A percentile compares a stretch with the other conserved stretches of the same genome.
Evolutionary conservation across 164 flowering plant genomes (phyloP).

Genomic region (Saururus chinensis): DNA sequence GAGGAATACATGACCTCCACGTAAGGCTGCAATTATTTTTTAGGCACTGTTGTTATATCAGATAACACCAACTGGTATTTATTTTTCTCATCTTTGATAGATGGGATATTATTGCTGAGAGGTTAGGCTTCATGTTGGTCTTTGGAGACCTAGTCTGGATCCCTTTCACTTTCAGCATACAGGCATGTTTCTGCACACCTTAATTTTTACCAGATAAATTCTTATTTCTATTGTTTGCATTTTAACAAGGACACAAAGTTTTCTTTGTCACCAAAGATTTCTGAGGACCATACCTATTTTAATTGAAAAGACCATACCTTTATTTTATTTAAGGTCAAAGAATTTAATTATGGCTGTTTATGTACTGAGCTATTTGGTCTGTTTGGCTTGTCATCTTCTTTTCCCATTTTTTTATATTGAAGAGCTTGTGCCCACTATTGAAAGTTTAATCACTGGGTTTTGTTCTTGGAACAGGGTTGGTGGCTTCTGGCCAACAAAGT

Average conservation of each 20-base stretch:
- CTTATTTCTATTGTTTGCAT: background rate
- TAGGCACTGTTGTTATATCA: background rate
- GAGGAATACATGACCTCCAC: conserved; percentile 99
- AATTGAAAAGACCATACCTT: no score
- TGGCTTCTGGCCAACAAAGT: conserved; percentile 82
- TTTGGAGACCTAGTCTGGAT: conserved; percentile 99
- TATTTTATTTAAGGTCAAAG: no score
- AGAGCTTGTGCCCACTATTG: background rate
- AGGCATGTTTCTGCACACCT: conserved; percentile 33
- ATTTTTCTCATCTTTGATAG: conserved; percentile 26
- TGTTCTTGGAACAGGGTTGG: conserved; percentile 57
- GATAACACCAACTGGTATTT: background rate
- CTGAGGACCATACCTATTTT: no score
- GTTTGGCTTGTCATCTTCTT: background rate
- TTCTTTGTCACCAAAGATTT: background rate
- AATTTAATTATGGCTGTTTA: no score
- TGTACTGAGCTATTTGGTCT: no score
- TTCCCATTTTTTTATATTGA: background rate
- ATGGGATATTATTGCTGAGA: conserved; percentile 99
- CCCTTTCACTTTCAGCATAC: conserved; percentile 96
- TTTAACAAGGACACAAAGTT: background rate
- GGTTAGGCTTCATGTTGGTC: conserved; percentile 96
- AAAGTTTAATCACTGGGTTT: background rate
- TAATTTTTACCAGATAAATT: no score
- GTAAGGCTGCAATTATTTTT: conserved; percentile 35